Base-by-base conservation (phyloP, 371 early-diverging fungal species). In the Mortierella sp. region DNA sequence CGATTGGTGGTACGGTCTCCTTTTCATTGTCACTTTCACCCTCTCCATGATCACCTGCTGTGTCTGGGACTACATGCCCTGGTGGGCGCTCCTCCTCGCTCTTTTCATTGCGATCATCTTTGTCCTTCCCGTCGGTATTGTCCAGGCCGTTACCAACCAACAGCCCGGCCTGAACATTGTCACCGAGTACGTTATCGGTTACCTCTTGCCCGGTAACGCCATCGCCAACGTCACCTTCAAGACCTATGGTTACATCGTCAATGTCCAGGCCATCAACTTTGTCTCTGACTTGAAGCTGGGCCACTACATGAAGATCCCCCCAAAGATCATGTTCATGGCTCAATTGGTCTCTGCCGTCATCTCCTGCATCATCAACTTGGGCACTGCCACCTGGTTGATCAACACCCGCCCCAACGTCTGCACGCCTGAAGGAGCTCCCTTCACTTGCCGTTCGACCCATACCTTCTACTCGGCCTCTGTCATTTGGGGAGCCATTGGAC, bases 81-180 rank as follows among this genome's bases (percentile, higher is more conserved):
- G 93, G 94, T 95, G 93, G 93, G 93, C 91, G 75, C 88, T 95
- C 10, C 51, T 95, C 9, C 53, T 96, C 31, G 95, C 95, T 48
- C 88, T 95, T 26, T 80, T 28, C 31, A 88, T 96, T 10, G 90
- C 93, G n/a, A 79, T 88, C 59, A 78, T 93, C 74, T 93, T 96
- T 76, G 89, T 95, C 10, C 82, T 97, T 1, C 96, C 98, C 0
- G 91, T 96, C 61, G 96, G 95, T 85, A 93, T 95, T 57, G 92
- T 95, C 50, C 89, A 90, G 74, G 96, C 96, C n/a, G 87, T 95
- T 16, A 93, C 87, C 86, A 94, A 93, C 83, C 91, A 92, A 67
- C 87, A 89, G 69, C 93, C 94, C 44, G 95, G 93, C 67, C 82
- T 95, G 9, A 95, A 95, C 77, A 90, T 95, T 48, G 88, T 96